These are phyloP conservation scores for Thalia dealbata DNA, from an alignment of 176 grass and related monocot genomes.

Conservation along the genomic window DNA sequence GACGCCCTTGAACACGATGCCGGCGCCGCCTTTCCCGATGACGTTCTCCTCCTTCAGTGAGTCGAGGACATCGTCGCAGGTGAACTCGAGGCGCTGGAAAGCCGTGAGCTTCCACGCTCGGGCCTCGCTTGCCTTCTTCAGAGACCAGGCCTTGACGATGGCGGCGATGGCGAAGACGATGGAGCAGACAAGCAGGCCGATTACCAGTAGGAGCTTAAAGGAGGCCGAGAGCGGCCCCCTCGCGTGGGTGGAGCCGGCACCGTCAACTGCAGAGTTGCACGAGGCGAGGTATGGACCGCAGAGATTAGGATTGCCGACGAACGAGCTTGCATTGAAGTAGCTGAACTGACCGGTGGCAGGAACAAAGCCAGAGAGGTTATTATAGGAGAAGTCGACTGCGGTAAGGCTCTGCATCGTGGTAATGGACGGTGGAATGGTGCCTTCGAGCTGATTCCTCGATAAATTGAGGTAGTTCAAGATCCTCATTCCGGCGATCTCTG, in stretches of 20 bases:
- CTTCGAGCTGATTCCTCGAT: constrained; percentile 50
- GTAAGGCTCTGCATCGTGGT: constrained; percentile 90
- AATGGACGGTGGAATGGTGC: constrained; percentile 49
- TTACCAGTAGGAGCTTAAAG: constrained; percentile 63
- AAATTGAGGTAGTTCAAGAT: constrained; percentile 92
- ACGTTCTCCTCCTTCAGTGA: constrained; percentile 88
- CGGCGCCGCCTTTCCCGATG: constrained; percentile 83
- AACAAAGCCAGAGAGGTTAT: constrained; percentile 61
- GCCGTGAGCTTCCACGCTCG: constrained; percentile 77
- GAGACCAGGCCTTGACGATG: constrained; percentile 63
- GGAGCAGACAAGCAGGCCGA: constrained; percentile 59
- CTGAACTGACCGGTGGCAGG: constrained; percentile 58
- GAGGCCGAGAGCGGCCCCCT: constrained; percentile 38
- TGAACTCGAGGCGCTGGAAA: constrained; percentile 80
- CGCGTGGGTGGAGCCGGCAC: constrained; percentile 23
- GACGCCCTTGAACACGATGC: constrained; percentile 77
- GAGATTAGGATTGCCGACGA: constrained; percentile 54
- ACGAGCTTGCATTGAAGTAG: constrained; percentile 85
- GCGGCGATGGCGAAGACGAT: constrained; percentile 59
- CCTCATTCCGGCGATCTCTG: constrained; percentile 33
- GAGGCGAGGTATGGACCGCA: constrained; percentile 50
- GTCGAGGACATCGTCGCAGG: constrained; percentile 67
- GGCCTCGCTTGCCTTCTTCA: constrained; percentile 47
- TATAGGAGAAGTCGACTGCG: constrained; percentile 78
- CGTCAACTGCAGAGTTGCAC: constrained; percentile 25